These are phyloP conservation scores for Phalaenopsis aphrodite DNA, from an alignment of 106 monocot genomes.

Conservation along the genomic window DNA sequence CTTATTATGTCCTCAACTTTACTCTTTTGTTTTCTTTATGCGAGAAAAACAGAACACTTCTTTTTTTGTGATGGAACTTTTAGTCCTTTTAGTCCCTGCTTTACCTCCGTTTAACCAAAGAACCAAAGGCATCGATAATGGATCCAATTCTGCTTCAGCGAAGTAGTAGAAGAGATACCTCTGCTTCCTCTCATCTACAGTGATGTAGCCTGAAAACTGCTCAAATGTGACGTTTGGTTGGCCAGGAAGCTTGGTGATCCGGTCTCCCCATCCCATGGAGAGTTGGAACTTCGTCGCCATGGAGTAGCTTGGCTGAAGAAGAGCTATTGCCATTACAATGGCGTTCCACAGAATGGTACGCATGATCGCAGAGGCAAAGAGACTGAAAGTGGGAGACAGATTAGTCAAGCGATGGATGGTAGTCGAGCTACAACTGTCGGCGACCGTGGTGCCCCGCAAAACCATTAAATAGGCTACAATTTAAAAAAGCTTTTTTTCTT, in stretches of 20 bases:
- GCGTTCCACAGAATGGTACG: not conserved
- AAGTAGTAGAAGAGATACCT: conserved; percentile 95
- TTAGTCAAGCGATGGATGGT: not conserved
- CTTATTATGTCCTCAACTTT: not conserved
- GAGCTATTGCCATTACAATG: conserved; percentile 23
- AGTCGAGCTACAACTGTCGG: no score
- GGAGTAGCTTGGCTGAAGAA: conserved; percentile 26
- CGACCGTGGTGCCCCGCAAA: not conserved
- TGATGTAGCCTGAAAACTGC: conserved; percentile 85
- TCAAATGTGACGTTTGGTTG: conserved; percentile 80
- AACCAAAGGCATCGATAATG: conserved; percentile 72
- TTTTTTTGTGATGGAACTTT: not conserved
- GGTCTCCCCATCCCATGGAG: conserved; percentile 23
- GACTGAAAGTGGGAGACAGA: not conserved
- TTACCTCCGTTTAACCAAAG: conserved; percentile 99
- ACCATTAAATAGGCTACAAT: not conserved
- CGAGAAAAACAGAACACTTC: not conserved
- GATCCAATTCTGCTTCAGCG: conserved; percentile 72
- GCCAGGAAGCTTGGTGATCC: conserved; percentile 76
- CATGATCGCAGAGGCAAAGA: not conserved
- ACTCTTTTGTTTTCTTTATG: not conserved
- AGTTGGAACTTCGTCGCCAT: conserved; percentile 10
- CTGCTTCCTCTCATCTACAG: conserved; percentile 48
- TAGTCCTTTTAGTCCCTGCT: not conserved
- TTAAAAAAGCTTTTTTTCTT: not conserved